Evolutionary conservation across 306 rosid genomes (phyloP).

Genomic region (Medicago ruthenica): DNA sequence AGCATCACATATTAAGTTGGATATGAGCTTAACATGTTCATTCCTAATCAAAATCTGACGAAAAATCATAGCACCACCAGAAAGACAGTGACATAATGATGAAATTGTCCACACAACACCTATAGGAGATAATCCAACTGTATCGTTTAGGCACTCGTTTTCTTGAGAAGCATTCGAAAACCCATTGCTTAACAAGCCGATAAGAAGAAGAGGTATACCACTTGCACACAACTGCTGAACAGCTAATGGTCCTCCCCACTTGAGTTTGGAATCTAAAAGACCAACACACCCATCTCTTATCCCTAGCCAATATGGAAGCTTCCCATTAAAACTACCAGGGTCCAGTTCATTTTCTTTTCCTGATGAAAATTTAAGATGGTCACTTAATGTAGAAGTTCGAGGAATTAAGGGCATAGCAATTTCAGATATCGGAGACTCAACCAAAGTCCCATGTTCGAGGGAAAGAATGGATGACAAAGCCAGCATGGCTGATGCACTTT

Average conservation of each 20-base stretch:
- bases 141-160: conserved; percentile 54
- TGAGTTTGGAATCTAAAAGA: conserved; percentile 76
- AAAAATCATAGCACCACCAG: conserved; percentile 78
- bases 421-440: conserved; percentile 76
- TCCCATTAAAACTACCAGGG: conserved; percentile 48
- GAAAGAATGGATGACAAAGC: conserved; percentile 86
- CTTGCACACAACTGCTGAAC: conserved; percentile 90
- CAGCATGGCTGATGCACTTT: conserved; percentile 76
- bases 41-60: conserved; percentile 71
- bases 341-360: conserved; percentile 56
- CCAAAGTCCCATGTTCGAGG: conserved; percentile 78
- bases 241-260: conserved; percentile 90
- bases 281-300: conserved; percentile 89
- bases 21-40: conserved; percentile 75
- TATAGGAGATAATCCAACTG: conserved; percentile 79
- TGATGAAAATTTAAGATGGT: conserved; percentile 63
- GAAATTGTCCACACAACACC: conserved; percentile 84
- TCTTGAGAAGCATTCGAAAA: conserved; percentile 54
- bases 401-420: conserved; percentile 86
- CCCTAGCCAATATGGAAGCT: conserved; percentile 84
- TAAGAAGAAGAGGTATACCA: conserved; percentile 77
- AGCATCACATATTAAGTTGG: conserved; percentile 67
- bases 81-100: conserved; percentile 78
- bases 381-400: conserved; percentile 67
- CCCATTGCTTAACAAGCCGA: conserved; percentile 64